Percentiles rank a stretch among this genome's conserved stretches.
These are phyloP conservation scores for Camelina sativa DNA, from an alignment of 345 rosid species.

Conservation along the genomic window DNA sequence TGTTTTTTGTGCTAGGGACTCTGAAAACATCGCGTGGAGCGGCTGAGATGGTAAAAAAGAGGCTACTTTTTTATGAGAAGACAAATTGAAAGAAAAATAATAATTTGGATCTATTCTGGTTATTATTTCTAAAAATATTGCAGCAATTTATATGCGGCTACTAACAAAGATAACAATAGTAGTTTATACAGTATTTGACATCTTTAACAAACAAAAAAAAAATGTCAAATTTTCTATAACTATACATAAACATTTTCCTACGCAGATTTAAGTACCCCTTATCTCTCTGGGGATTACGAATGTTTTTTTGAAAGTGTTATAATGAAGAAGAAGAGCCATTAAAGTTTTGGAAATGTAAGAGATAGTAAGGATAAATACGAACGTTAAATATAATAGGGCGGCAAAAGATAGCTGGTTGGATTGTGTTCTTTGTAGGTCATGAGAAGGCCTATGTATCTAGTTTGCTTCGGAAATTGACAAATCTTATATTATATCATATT, in stretches of 20 bases:
- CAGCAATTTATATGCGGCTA: neutral
- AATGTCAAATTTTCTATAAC: neutral
- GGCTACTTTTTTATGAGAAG: conserved; percentile 29
- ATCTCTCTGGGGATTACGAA: conserved; percentile 24
- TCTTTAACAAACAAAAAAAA: too few species aligned
- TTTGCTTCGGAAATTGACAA: conserved; percentile 46
- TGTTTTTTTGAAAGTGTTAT: conserved; percentile 31
- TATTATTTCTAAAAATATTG: conserved; percentile 1
- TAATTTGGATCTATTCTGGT: conserved; percentile 19
- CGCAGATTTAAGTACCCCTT: neutral
- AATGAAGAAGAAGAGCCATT: conserved; percentile 25
- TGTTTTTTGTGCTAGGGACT: conserved; percentile 77
- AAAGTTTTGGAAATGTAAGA: conserved; percentile 47
- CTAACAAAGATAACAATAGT: neutral
- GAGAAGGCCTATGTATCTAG: conserved; percentile 42
- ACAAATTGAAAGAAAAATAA: neutral
- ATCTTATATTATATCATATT: conserved; percentile 6
- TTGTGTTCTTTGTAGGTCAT: conserved; percentile 46
- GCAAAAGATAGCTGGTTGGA: conserved; percentile 50
- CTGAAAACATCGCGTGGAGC: conserved; percentile 94
- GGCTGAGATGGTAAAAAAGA: conserved; percentile 49
- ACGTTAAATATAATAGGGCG: conserved; percentile 44
- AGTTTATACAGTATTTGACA: neutral
- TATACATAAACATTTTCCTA: neutral
- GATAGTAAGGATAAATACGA: conserved; percentile 44